phyloP scores from a whole-genome alignment of 108 stramenopile species.

The Cyclostephanos invisitatus region DNA sequence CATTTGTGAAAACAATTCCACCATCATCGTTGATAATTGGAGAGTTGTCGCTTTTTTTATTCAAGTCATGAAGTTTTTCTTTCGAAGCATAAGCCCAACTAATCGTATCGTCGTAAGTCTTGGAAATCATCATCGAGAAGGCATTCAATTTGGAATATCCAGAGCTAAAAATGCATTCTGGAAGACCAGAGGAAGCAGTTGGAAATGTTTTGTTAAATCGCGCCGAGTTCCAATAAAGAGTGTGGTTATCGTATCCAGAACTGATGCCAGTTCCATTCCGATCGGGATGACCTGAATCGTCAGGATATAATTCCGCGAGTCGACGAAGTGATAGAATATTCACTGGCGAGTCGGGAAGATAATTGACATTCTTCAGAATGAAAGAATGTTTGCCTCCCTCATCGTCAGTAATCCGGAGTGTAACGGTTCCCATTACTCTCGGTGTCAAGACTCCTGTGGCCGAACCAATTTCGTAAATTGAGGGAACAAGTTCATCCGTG shows the following conservation, averaged over 20 bases:
- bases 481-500: not conserved
- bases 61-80: too few species aligned
- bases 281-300: not conserved
- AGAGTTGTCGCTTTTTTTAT: not conserved
- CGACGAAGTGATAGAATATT: too few species aligned
- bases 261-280: not conserved
- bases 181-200: not conserved
- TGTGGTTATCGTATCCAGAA: not conserved
- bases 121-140: not conserved
- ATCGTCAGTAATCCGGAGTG: not conserved
- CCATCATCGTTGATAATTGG: slow-evolving; percentile 6
- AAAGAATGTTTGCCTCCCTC: slow-evolving; percentile 2
- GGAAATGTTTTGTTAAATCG: not conserved
- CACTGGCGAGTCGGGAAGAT: too few species aligned
- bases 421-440: not conserved
- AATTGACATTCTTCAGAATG: not conserved
- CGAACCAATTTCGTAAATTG: not conserved
- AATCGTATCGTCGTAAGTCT: slow-evolving; percentile 15
- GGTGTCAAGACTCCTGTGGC: not conserved
- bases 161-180: too few species aligned
- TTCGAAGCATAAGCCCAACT: not conserved
- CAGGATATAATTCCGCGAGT: not conserved
- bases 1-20: not conserved
- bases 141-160: too few species aligned
- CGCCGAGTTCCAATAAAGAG: not conserved